Percentiles rank a stretch among this genome's conserved stretches.
These are phyloP conservation scores for Sarcomyxa edulis DNA, from an alignment of 768 basidiomycete genomes.

Conservation along the genomic window DNA sequence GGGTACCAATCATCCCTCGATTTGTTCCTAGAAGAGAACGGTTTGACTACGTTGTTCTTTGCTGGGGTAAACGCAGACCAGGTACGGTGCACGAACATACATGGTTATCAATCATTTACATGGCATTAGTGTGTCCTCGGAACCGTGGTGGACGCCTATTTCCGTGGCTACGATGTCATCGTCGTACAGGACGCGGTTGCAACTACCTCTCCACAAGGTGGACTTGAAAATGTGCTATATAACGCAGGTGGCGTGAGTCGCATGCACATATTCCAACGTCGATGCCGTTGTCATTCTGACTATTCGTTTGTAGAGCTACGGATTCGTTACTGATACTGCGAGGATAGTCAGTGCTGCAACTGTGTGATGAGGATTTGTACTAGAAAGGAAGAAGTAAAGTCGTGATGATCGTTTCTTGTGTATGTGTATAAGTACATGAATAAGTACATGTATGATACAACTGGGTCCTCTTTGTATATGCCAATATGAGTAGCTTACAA, in stretches of 20 bases:
- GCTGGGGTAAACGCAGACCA: constrained; percentile 67
- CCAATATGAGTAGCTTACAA: too few relatives aligned
- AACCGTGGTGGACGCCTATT: constrained; percentile 60
- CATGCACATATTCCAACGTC: too few relatives aligned
- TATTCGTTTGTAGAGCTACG: constrained; percentile 2
- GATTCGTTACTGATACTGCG: constrained; percentile 9
- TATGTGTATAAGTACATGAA: too few relatives aligned
- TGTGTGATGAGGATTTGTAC: too few relatives aligned
- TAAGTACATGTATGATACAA: too few relatives aligned
- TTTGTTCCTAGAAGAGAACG: constrained; percentile 56
- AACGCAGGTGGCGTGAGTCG: constrained; percentile 53
- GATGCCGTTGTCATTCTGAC: too few relatives aligned
- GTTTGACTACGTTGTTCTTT: constrained; percentile 56
- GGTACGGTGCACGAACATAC: constrained; percentile 25
- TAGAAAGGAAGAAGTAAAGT: too few relatives aligned
- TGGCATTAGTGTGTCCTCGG: constrained; percentile 53
- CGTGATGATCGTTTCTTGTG: too few relatives aligned
- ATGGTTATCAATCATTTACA: neutral
- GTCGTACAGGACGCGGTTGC: constrained; percentile 53
- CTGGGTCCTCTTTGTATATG: too few relatives aligned
- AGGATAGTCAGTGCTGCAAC: constrained; percentile 5
- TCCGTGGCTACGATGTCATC: constrained; percentile 59
- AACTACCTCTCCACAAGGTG: constrained; percentile 57
- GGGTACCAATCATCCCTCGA: constrained; percentile 59
- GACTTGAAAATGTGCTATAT: constrained; percentile 51